Conservation (phyloP, 1,284 basidiomycete species). For the Ustilago lituana region DNA sequence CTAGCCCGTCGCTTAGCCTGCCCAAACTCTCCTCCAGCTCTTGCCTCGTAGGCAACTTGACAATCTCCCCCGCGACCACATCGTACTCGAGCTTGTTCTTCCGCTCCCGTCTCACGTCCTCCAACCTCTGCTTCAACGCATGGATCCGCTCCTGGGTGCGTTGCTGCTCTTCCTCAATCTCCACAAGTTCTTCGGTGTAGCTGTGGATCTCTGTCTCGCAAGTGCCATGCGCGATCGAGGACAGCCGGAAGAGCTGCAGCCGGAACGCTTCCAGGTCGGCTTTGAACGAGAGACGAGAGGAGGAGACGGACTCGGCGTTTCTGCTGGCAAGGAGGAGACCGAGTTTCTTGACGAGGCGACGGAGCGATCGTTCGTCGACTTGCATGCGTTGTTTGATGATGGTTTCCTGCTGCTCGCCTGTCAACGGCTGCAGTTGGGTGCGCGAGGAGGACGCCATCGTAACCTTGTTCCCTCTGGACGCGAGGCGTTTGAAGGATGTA, state of each 20-base stretch:
- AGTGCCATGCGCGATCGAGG: slow-evolving; percentile 28
- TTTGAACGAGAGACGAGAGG: slow-evolving; percentile 32
- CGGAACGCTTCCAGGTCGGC: slow-evolving; percentile 37
- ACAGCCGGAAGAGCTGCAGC: slow-evolving; percentile 16
- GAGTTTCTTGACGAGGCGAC: slow-evolving; percentile 39
- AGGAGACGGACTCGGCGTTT: slow-evolving; percentile 21
- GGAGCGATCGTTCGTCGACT: slow-evolving; percentile 35
- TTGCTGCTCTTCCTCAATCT: slow-evolving; percentile 31
- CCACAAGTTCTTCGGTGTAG: slow-evolving; percentile 21
- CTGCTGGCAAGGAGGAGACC: slow-evolving; percentile 19
- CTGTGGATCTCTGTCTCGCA: slow-evolving; percentile 23
- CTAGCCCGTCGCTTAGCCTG: slow-evolving; percentile 24
- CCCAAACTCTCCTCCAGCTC: slow-evolving; percentile 38
- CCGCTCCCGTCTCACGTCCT: slow-evolving; percentile 44
- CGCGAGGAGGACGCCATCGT: slow-evolving; percentile 30
- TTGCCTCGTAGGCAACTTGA: slow-evolving; percentile 41
- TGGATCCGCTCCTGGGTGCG: slow-evolving; percentile 38
- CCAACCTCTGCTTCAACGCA: slow-evolving; percentile 39
- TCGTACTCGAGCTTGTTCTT: slow-evolving; percentile 61
- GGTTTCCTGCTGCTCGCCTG: slow-evolving; percentile 36
- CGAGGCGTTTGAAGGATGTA: too few species aligned
- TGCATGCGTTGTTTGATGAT: slow-evolving; percentile 44
- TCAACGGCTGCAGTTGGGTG: slow-evolving; percentile 22
- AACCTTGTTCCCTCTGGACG: too few species aligned
- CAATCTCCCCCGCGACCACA: slow-evolving; percentile 50